Conservation (phyloP, 805 yeast species). For the Candida easanensis region DNA sequence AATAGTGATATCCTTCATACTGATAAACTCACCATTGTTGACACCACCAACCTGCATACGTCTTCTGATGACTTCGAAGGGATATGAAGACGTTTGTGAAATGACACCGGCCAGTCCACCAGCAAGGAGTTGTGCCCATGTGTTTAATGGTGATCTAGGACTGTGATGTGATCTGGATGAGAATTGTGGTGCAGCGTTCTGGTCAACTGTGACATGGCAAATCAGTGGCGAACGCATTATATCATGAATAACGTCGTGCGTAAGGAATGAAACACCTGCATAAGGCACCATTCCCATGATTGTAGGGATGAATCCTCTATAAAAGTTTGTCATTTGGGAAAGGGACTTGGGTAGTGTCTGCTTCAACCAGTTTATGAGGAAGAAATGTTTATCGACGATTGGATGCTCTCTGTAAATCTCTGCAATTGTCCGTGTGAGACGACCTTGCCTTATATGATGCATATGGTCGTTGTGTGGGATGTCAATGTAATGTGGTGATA, state of each 20-base stretch:
- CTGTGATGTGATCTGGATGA: conserved; percentile 21
- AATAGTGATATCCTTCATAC: conserved; percentile 52
- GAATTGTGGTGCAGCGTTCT: conserved; percentile 1
- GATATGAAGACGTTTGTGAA: conserved; percentile 96
- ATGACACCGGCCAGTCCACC: conserved; percentile 96
- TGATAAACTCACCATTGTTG: conserved; percentile 50
- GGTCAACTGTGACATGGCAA: conserved; percentile 47
- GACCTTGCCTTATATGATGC: conserved; percentile 30
- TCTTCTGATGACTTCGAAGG: conserved; percentile 91
- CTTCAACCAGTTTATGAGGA: conserved; percentile 21
- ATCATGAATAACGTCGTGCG: conserved; percentile 91
- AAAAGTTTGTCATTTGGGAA: conserved; percentile 54
- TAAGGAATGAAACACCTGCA: conserved; percentile 95
- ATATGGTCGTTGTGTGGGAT: conserved; percentile 23
- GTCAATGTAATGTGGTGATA: conserved; percentile 11
- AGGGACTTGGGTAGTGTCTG: conserved; percentile 19
- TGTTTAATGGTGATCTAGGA: conserved; percentile 63
- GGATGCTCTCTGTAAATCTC: conserved; percentile 29
- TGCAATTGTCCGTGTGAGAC: conserved; percentile 23
- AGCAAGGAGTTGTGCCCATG: conserved; percentile 91
- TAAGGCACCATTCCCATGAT: conserved; percentile 95
- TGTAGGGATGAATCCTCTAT: conserved; percentile 93
- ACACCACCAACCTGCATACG: conserved; percentile 95
- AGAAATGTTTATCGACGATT: conserved; percentile 19
- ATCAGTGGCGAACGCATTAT: conserved; percentile 62